A percentile compares a stretch with the other conserved stretches of the same genome.
Conservation (phyloP, 495 filamentous ascomycete species). For the Oleoguttula mirabilis region DNA sequence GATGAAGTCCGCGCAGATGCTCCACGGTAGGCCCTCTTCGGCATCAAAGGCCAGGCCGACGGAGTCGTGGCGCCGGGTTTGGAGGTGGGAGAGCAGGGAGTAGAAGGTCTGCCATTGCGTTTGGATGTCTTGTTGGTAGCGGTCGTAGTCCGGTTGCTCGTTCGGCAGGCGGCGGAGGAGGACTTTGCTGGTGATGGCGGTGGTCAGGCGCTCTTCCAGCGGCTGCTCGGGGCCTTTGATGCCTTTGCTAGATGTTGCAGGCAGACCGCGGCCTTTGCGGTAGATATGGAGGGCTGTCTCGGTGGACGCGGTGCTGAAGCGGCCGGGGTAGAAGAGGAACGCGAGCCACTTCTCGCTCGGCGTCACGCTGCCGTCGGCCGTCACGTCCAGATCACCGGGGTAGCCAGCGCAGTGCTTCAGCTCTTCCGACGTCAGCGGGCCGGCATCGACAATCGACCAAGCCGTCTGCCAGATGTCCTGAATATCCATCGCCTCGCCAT, state of each 20-base stretch:
- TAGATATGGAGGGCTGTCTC: conserved; percentile 72
- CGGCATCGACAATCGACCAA: conserved; percentile 58
- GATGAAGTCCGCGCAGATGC: conserved; percentile 65
- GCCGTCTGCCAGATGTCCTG: conserved; percentile 48
- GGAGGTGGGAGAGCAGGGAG: conserved; percentile 70
- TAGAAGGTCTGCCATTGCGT: conserved; percentile 85
- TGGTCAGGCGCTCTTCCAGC: conserved; percentile 56
- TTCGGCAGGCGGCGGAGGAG: conserved; percentile 46
- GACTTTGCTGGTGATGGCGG: conserved; percentile 52
- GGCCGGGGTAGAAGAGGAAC: conserved; percentile 70
- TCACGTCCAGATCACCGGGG: conserved; percentile 21
- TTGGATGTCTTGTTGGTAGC: conserved; percentile 57
- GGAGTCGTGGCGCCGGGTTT: conserved; percentile 70
- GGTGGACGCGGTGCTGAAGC: conserved; percentile 62
- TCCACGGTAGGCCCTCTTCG: conserved; percentile 61
- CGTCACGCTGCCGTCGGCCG: neutral
- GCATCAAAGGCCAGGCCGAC: conserved; percentile 64
- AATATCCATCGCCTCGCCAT: conserved; percentile 26
- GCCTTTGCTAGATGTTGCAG: conserved; percentile 1
- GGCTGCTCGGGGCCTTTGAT: conserved; percentile 32
- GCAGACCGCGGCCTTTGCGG: conserved; percentile 20
- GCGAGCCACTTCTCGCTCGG: conserved; percentile 28
- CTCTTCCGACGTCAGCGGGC: conserved; percentile 21
- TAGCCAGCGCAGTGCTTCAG: conserved; percentile 20
- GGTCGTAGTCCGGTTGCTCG: conserved; percentile 58